A percentile compares a stretch with the other conserved stretches of the same genome.
Evolutionary conservation across 2,329 filamentous ascomycete genomes (phyloP).

Genomic region (Cryphonectria radicalis): DNA sequence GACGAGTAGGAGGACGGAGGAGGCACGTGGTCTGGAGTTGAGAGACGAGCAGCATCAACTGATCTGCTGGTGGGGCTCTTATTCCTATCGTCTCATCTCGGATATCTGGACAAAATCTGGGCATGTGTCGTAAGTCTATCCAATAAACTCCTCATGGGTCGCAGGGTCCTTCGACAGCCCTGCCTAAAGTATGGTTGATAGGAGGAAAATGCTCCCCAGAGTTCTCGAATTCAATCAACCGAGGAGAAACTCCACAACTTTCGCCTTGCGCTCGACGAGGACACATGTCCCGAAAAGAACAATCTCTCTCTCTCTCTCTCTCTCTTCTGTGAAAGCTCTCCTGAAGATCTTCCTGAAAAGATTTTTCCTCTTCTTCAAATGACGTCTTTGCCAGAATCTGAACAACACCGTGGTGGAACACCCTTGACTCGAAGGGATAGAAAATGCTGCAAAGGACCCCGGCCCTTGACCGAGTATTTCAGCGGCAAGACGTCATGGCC

Average conservation of each 20-base stretch:
- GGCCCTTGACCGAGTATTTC: constrained; percentile 27
- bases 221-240: not conserved
- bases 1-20: not conserved
- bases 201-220: not conserved
- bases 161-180: not conserved
- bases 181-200: not conserved
- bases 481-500: constrained; percentile 29
- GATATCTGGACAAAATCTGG: not conserved
- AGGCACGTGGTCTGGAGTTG: not conserved
- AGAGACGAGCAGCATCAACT: not conserved
- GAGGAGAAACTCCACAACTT: not conserved
- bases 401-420: constrained; percentile 19
- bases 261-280: not conserved
- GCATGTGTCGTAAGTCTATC: not conserved
- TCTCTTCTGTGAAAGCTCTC: not conserved
- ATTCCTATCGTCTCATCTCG: not conserved
- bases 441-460: not conserved
- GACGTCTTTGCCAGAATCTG: constrained; percentile 20
- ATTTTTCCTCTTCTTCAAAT: constrained; percentile 12
- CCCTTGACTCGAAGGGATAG: constrained; percentile 7
- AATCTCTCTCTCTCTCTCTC: not conserved
- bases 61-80: too few relatives aligned
- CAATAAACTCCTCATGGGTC: not conserved
- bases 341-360: constrained; percentile 15
- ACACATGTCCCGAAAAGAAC: not conserved